Evolutionary conservation across 164 flowering plant genomes (phyloP), one percentile per base, ranked within the genome.

Genomic region (Paratinospora sagittata): DNA sequence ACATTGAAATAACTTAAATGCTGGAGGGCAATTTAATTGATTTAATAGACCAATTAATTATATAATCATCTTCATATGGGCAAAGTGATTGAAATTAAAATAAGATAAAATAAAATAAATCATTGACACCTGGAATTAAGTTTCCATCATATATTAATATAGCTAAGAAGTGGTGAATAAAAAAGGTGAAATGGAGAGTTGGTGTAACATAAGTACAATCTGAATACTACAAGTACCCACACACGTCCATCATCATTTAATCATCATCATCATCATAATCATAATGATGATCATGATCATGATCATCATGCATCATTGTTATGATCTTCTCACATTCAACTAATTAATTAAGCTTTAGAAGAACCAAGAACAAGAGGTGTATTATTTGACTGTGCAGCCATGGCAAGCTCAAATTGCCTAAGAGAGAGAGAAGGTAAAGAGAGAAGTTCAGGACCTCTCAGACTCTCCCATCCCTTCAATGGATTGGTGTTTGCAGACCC

Each of bases 361-460:
- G n/a, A n/a, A n/a, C n/a, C 66, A 45, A 49, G 27, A 69, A 73
- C 73, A 77, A 68, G 73, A 69, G 83, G 69, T 11, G 76, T 49
- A 63, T 62, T 17, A 60, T 69, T 67, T 52, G 78, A 79, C 61
- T 82, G 86, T 47, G 84, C 75, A 72, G 84, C 81, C 86, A 81
- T 82, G 70, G 88, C 82, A 24, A 82, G 82, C 70, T 88, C 87
- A 78, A 84, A 86, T 17, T 84, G 89, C 70, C 75, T 70, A 9
- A 82, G 71, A 55, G 88, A 79, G 68, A 82, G 72, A 41, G 85
- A 58, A 65, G 84, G 78, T 27, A 78, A 45, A 45, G 84, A 78
- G 55, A 80, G 58, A 11, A 78, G 33, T 23, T 81, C 84, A 14
- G 85, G 80, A 69, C 85, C 52, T 41, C 77, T 73, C 17, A 83